Conservation (phyloP, 1,284 basidiomycete genomes). For the Irpex rosettiformis region DNA sequence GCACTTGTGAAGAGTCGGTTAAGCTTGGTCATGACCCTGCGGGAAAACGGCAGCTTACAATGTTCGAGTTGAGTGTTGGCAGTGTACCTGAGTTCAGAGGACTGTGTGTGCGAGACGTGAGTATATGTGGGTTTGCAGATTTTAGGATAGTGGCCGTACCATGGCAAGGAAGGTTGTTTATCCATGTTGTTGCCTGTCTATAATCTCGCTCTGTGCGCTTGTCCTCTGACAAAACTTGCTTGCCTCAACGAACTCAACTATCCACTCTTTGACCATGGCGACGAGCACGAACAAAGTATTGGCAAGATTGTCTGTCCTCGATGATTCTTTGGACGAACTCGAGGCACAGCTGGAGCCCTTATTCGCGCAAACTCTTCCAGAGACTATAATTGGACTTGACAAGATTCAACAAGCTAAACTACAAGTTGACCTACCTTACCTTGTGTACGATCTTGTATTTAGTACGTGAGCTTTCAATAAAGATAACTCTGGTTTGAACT, state of each 20-base stretch:
- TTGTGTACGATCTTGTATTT: constrained; percentile 82
- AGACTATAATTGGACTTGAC: constrained; percentile 60
- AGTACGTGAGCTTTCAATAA: constrained; percentile 41
- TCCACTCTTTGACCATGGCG: constrained; percentile 37
- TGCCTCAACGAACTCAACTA: background rate
- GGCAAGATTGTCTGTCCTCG: constrained; percentile 47
- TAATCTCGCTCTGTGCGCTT: too few species aligned
- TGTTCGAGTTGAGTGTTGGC: constrained; percentile 93
- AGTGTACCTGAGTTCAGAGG: constrained; percentile 89
- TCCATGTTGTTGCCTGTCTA: constrained; percentile 14
- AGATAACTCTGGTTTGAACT: constrained; percentile 8
- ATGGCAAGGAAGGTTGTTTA: constrained; percentile 31
- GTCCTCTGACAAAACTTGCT: background rate
- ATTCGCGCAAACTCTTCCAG: constrained; percentile 59
- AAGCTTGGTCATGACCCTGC: constrained; percentile 6
- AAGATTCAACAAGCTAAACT: constrained; percentile 78
- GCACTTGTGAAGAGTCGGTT: constrained; percentile 52
- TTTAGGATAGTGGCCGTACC: constrained; percentile 37
- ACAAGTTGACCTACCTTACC: constrained; percentile 69
- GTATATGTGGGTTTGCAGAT: background rate
- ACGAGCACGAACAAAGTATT: constrained; percentile 54
- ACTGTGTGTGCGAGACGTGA: constrained; percentile 36
- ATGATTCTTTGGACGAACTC: constrained; percentile 59
- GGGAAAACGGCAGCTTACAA: constrained; percentile 46
- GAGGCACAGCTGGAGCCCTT: constrained; percentile 62